Evolutionary conservation across 2,329 filamentous ascomycete genomes (phyloP), one percentile per base, ranked within the genome.

Genomic region (Allantophomopsis cytisporea): DNA sequence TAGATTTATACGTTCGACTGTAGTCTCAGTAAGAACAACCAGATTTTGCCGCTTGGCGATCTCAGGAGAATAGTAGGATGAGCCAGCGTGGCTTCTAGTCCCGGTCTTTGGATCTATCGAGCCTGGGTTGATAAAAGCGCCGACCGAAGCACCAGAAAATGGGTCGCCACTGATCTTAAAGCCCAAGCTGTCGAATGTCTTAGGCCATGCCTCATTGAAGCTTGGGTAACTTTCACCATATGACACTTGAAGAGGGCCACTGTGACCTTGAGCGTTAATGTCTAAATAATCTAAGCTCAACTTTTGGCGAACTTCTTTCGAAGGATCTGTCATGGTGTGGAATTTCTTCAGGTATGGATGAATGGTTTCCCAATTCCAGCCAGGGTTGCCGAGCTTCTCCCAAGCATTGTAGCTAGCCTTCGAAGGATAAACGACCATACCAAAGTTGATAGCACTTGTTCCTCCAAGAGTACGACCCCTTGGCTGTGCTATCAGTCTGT

Each of bases 1-100:
- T 20, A 20, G 7, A 7, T 4, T 7, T 20, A 20, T 20, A 20
- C 18, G 18, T 20, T 20, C 18, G 7, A 20, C 18, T 20, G 18
- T 20, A 4, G 18, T 20, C 18, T 20, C 18, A 20, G 18, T 20
- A 20, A 20, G 4, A 7, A 20, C 18, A 20, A 20, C 18, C 7
- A 20, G 18, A 20, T 20, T 20, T 7, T 20, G 31, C 63, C 60
- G 5, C 75, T 69, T 2, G 61, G 59, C 0, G 66, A 54, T 15
- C 64, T 54, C 4, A 68, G 69, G 43, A 70, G 44, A 18, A 79
- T 58, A 0, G 62, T 67, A 31, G 80, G 52, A 42, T 79, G 80
- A 0, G 57, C 49, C 0, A 69, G 68, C 62, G 43, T 66, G 74
- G 0, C 63, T 62, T 20, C 18, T 20, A 20, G 18, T 20, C 7